These are phyloP conservation scores for Fusarium burgessii DNA, from an alignment of 2,329 filamentous ascomycete species.

Conservation along the genomic window DNA sequence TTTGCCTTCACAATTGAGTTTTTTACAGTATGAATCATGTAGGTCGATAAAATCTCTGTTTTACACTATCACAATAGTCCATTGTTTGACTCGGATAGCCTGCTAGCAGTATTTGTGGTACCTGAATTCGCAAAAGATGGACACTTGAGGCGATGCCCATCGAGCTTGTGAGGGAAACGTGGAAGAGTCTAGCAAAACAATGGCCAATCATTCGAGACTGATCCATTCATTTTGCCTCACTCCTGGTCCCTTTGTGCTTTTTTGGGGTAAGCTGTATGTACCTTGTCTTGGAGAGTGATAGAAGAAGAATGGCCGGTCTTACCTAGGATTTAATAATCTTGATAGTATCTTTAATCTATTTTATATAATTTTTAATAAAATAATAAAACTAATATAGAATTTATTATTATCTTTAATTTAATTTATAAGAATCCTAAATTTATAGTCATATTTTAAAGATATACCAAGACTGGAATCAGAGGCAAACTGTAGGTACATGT, in stretches of 20 bases:
- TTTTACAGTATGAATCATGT: slow-evolving; percentile 18
- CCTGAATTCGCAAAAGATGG: slow-evolving; percentile 33
- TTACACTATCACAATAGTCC: not conserved
- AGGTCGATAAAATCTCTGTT: slow-evolving; percentile 19
- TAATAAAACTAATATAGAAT: no score
- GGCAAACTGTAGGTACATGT: slow-evolving; percentile 13
- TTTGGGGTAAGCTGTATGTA: slow-evolving; percentile 35
- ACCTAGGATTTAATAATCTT: no score
- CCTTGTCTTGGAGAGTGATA: not conserved
- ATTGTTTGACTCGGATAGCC: slow-evolving; percentile 29
- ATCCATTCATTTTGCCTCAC: slow-evolving; percentile 36
- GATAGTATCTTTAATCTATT: no score
- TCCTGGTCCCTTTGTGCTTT: slow-evolving; percentile 29
- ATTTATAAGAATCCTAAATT: no score
- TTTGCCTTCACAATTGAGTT: slow-evolving; percentile 11
- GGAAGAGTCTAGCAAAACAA: slow-evolving; percentile 42
- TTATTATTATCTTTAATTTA: no score
- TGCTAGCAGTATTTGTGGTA: slow-evolving; percentile 27
- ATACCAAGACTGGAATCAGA: not conserved
- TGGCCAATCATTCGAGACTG: slow-evolving; percentile 38
- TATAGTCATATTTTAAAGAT: no score
- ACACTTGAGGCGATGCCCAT: slow-evolving; percentile 31
- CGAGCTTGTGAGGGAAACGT: slow-evolving; percentile 27
- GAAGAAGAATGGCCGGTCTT: no score
- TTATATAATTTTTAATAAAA: no score